phyloP scores from a whole-genome alignment of 257 asterid genomes.

The Pogostemon cablin region DNA sequence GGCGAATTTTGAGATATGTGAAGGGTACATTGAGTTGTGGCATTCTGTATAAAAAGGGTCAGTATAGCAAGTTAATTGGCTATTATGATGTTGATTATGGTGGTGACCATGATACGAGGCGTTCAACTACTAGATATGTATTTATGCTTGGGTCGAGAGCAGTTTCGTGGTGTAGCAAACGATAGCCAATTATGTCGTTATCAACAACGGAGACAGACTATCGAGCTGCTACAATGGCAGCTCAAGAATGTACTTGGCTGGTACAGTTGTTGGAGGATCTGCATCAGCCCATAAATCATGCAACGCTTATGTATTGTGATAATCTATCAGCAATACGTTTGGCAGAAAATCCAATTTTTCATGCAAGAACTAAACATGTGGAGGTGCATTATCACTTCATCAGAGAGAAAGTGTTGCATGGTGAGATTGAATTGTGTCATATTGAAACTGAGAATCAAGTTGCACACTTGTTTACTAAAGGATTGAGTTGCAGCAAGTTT shows the following conservation, averaged over 20 bases:
- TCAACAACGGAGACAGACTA: background rate
- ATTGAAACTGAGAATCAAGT: background rate
- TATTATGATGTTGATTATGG: too few species aligned
- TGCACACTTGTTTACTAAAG: background rate
- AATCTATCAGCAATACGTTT: background rate
- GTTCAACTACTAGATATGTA: too few species aligned
- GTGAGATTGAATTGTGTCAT: background rate
- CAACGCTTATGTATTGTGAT: background rate
- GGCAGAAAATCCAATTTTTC: background rate
- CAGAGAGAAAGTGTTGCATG: background rate
- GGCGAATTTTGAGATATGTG: too few species aligned
- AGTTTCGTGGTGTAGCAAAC: constrained; percentile 7
- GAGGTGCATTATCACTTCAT: background rate
- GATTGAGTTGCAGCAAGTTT: background rate
- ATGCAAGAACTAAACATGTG: background rate
- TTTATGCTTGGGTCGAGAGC: too few species aligned
- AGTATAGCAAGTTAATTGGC: too few species aligned
- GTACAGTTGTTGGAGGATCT: constrained; percentile 3
- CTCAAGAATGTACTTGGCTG: constrained; percentile 5
- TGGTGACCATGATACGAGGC: too few species aligned
- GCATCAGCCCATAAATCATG: background rate
- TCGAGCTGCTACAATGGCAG: background rate
- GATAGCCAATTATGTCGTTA: background rate
- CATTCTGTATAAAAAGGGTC: too few species aligned
- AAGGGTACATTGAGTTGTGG: too few species aligned